phyloP scores from a whole-genome alignment of 768 basidiomycete species.

The Lentinula sp. region DNA sequence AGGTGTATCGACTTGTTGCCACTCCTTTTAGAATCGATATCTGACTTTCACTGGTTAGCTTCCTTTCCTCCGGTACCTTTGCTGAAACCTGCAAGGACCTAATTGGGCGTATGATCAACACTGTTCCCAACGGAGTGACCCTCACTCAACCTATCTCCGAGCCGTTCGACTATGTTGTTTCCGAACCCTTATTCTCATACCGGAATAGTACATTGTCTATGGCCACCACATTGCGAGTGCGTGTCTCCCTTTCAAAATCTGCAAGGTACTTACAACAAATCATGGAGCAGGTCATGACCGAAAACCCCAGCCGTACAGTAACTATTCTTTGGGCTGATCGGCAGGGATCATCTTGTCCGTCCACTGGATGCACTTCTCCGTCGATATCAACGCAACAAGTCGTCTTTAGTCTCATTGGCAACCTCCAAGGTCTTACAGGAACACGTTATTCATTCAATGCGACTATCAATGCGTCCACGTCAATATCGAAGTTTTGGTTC shows the following conservation, averaged over 20 bases:
- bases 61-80: constrained; percentile 20
- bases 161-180: constrained; percentile 29
- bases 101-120: constrained; percentile 41
- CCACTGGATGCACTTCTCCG: neutral
- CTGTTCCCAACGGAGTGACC: constrained; percentile 36
- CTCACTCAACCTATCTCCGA: constrained; percentile 32
- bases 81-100: constrained; percentile 30
- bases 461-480: constrained; percentile 29
- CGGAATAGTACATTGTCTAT: constrained; percentile 28
- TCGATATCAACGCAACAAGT: neutral
- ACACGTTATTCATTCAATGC: constrained; percentile 20
- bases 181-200: constrained; percentile 23
- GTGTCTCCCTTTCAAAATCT: constrained; percentile 2
- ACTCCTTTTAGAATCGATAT: neutral
- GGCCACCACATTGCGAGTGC: constrained; percentile 34
- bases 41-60: neutral
- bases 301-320: neutral
- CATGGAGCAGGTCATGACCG: neutral
- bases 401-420: constrained; percentile 15
- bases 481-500: constrained; percentile 48
- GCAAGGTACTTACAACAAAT: too few relatives aligned
- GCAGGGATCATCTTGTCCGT: neutral
- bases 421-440: constrained; percentile 29
- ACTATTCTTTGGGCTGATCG: neutral
- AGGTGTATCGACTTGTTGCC: constrained; percentile 1